phyloP scores from a whole-genome alignment of 1,284 basidiomycete genomes.

The Leccinum colubrinum region DNA sequence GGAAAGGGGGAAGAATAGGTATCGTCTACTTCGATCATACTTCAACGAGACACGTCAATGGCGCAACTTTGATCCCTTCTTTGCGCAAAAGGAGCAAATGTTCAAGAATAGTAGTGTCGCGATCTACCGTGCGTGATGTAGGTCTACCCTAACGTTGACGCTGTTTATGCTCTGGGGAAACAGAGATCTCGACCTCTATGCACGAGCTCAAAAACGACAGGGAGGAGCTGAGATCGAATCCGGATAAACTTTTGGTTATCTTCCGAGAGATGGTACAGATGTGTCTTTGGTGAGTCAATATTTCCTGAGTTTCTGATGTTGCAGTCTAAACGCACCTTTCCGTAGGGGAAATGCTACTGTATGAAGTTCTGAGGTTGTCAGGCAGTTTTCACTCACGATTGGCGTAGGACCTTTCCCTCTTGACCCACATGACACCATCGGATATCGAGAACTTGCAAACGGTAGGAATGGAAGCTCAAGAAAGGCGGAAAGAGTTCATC shows the following conservation, averaged over 20 bases:
- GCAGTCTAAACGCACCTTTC: not conserved
- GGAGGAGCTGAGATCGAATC: constrained; percentile 42
- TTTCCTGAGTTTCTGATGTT: not conserved
- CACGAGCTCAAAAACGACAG: constrained; percentile 58
- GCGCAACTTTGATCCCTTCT: constrained; percentile 85
- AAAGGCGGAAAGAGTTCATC: constrained; percentile 74
- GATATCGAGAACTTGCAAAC: constrained; percentile 86
- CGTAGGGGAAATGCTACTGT: constrained; percentile 82
- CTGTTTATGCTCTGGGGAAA: not conserved
- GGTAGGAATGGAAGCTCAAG: constrained; percentile 76
- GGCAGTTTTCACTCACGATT: constrained; percentile 4
- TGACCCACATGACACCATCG: constrained; percentile 75
- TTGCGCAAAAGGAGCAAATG: constrained; percentile 76
- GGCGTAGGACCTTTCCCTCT: constrained; percentile 73
- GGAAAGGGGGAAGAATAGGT: constrained; percentile 45
- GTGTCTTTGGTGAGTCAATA: constrained; percentile 69
- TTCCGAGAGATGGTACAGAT: constrained; percentile 88
- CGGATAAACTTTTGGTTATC: constrained; percentile 56
- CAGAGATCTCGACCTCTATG: constrained; percentile 71
- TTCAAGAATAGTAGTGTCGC: constrained; percentile 81
- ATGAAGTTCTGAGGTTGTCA: constrained; percentile 10
- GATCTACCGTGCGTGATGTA: constrained; percentile 60
- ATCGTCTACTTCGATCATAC: constrained; percentile 79
- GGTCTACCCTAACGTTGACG: not conserved
- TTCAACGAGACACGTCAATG: constrained; percentile 75